Percentiles rank a stretch among this genome's conserved stretches.
These are phyloP conservation scores for Corchorus olitorius DNA, from an alignment of 345 rosid species.

Conservation along the genomic window DNA sequence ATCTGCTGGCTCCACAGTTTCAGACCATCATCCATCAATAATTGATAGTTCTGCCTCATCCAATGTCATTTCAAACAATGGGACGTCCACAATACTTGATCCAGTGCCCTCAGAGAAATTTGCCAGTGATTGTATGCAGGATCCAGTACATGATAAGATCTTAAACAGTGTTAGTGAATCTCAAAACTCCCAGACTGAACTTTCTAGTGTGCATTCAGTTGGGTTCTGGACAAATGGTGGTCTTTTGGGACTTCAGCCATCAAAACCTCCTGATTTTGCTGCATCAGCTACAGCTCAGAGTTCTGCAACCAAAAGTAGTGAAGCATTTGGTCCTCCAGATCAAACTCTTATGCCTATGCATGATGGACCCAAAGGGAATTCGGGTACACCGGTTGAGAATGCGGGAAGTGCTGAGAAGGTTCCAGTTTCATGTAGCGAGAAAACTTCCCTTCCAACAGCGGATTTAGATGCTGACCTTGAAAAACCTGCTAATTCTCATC, in stretches of 20 bases:
- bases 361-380: constrained; percentile 36
- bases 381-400: constrained; percentile 33
- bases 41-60: constrained; percentile 33
- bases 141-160: constrained; percentile 23
- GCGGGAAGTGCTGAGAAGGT: constrained; percentile 26
- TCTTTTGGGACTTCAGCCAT: constrained; percentile 86
- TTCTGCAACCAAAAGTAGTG: constrained; percentile 29
- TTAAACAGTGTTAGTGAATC: constrained; percentile 26
- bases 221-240: constrained; percentile 93
- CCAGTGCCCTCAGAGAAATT: constrained; percentile 35
- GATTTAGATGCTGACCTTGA: constrained; percentile 35
- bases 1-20: constrained; percentile 27
- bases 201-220: constrained; percentile 44
- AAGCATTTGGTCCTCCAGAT: constrained; percentile 28
- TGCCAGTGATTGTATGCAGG: constrained; percentile 25
- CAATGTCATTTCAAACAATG: constrained; percentile 29
- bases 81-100: constrained; percentile 24
- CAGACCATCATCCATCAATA: constrained; percentile 28
- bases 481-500: constrained; percentile 30
- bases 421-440: constrained; percentile 28
- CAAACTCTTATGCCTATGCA: constrained; percentile 6
- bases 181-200: constrained; percentile 44
- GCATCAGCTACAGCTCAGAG: constrained; percentile 41
- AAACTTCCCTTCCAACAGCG: constrained; percentile 31
- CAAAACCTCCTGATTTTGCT: constrained; percentile 88